A percentile compares a stretch with the other conserved stretches of the same genome.
Evolutionary conservation across 805 yeast species (phyloP).

Genomic region (Clavispora fructus): DNA sequence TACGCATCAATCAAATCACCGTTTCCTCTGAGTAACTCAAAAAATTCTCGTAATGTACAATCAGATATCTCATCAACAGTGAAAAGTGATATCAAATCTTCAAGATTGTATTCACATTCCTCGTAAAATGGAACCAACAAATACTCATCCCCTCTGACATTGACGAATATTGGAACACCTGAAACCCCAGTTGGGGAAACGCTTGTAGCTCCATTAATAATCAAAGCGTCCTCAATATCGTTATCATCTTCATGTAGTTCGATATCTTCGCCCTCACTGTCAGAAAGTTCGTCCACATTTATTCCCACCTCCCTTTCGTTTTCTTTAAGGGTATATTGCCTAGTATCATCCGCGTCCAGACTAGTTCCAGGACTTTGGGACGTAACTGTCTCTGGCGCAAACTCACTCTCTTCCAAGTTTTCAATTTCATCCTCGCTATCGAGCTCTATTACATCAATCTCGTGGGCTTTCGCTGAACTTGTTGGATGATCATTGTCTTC

Average conservation of each 20-base stretch:
- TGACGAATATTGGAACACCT: slow-evolving; percentile 19
- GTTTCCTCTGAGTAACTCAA: slow-evolving; percentile 20
- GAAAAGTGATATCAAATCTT: slow-evolving; percentile 23
- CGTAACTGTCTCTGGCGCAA: neutral
- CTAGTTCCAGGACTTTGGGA: neutral
- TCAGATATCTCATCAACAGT: slow-evolving; percentile 16
- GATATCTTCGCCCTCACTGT: neutral
- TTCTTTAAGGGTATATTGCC: neutral
- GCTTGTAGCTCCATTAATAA: too few species aligned
- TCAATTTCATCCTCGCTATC: slow-evolving; percentile 24
- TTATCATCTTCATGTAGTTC: slow-evolving; percentile 8
- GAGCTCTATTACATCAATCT: slow-evolving; percentile 9
- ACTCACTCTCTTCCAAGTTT: slow-evolving; percentile 16
- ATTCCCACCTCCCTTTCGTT: slow-evolving; percentile 10
- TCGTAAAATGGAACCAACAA: slow-evolving; percentile 20
- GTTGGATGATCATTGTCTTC: neutral
- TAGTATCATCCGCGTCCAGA: neutral
- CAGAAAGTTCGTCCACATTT: slow-evolving; percentile 17
- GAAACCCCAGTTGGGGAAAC: neutral
- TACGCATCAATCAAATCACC: slow-evolving; percentile 23
- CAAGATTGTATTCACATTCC: slow-evolving; percentile 6
- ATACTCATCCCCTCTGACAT: slow-evolving; percentile 21
- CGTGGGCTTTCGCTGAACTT: neutral
- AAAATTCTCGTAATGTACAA: slow-evolving; percentile 21
- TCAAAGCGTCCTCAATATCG: neutral